phyloP scores from a whole-genome alignment of 768 basidiomycete genomes.

The Boletus subcaerulescens region DNA sequence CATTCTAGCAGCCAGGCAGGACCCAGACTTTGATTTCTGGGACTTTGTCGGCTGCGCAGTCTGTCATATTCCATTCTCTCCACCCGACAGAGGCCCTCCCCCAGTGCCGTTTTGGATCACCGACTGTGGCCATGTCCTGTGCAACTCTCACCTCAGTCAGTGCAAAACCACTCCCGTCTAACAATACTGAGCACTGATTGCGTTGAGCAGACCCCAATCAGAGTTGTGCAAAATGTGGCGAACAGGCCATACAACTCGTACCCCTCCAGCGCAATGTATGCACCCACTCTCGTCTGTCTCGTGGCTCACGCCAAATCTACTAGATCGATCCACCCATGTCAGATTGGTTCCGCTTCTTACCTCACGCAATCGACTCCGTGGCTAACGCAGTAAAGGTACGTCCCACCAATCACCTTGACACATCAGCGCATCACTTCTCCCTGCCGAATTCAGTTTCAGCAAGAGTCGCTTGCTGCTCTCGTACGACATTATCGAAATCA shows the following conservation, averaged over 20 bases:
- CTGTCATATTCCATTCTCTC: slow-evolving; percentile 65
- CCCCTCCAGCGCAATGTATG: slow-evolving; percentile 73
- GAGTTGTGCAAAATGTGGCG: slow-evolving; percentile 69
- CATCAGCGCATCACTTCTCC: background rate
- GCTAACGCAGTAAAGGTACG: slow-evolving; percentile 67
- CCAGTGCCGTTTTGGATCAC: slow-evolving; percentile 84
- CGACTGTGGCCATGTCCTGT: slow-evolving; percentile 83
- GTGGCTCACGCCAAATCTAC: slow-evolving; percentile 1
- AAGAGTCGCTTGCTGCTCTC: slow-evolving; percentile 68
- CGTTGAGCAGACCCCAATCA: slow-evolving; percentile 58
- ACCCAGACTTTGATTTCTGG: slow-evolving; percentile 63
- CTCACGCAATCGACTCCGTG: slow-evolving; percentile 57
- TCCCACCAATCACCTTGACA: no score
- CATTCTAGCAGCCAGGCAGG: background rate
- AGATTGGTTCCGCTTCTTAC: slow-evolving; percentile 71
- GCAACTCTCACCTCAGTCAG: slow-evolving; percentile 82
- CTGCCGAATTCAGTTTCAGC: slow-evolving; percentile 58
- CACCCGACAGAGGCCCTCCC: slow-evolving; percentile 46
- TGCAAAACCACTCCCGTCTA: background rate
- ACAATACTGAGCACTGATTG: background rate
- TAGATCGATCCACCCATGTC: slow-evolving; percentile 83
- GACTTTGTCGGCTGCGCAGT: slow-evolving; percentile 70
- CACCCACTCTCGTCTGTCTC: background rate
- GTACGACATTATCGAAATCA: slow-evolving; percentile 61
- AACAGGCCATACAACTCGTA: slow-evolving; percentile 59